Base-by-base conservation (phyloP, 2,329 filamentous ascomycete genomes). In the Macroventuria anomochaeta region DNA sequence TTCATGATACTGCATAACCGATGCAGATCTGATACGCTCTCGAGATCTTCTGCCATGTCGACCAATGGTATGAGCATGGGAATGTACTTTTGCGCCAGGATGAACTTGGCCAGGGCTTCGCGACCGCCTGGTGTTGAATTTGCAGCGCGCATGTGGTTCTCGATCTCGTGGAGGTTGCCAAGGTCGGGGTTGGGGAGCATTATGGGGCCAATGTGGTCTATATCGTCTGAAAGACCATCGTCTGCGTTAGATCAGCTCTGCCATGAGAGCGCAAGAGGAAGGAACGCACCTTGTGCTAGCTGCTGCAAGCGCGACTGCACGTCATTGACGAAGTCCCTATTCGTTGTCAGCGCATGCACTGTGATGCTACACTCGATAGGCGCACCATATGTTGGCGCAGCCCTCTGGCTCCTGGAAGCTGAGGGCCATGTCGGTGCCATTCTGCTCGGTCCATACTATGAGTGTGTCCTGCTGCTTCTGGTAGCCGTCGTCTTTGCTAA, bases 391-490 rank as follows among this genome's bases (percentile, higher is more conserved):
- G 59, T 87, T 82, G 17, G 90, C 86, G 76, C 95, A 99, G 38
- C 93, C 95, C 64, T 97, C 95, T 2, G 93, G 89, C 78, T 99
- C 95, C 75, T 99, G 95, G 70, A 99, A 99, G 73, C 93, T 97
- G 59, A 99, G 83, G 36, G 95, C 95, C 95, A 99, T 97, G 73
- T 99, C 95, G 50, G 93, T 87, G 53, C 89, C 89, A 77, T 88
- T 95, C 55, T 87, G 85, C 73, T 97, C 95, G 32, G 93, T 97
- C 95, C 95, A 99, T 57, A 99, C 93, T 58, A 99, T 97, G 57
- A 99, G 85, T 3, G 95, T 99, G 75, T 97, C 91, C 88, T 97
- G 93, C 76, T 99, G 95, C 77, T 97, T 96, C 78, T 97, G 93
- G 73, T 97, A 97, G 55, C 90, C 90, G 84, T 97, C 93, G 70